phyloP scores from a whole-genome alignment of 257 asterid species.

The Solanum chilense region DNA sequence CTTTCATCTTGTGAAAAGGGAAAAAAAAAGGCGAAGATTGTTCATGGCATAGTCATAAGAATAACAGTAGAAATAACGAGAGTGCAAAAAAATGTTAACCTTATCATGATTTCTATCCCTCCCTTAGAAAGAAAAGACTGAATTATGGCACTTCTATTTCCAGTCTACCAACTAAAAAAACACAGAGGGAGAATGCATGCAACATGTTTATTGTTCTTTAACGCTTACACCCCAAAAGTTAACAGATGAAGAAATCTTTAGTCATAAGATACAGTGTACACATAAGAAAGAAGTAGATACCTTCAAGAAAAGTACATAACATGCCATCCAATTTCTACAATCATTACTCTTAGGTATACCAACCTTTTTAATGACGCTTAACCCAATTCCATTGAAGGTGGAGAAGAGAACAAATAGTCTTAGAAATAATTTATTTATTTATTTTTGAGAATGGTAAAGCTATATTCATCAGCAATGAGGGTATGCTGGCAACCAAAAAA shows the following conservation, averaged over 20 bases:
- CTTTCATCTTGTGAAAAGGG: background rate
- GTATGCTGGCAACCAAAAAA: background rate
- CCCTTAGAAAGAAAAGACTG: background rate
- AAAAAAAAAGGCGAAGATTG: background rate
- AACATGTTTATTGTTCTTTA: background rate
- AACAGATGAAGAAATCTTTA: background rate
- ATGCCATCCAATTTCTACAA: background rate
- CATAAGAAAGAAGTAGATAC: background rate
- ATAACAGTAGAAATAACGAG: background rate
- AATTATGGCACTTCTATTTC: background rate
- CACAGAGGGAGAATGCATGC: background rate
- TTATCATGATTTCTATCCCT: background rate
- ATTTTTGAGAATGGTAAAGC: background rate
- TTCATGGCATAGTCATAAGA: background rate
- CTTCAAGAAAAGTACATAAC: background rate
- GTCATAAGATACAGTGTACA: background rate
- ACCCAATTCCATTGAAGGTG: background rate
- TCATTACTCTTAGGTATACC: background rate
- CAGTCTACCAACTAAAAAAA: background rate
- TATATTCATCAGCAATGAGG: background rate
- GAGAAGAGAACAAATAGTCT: background rate
- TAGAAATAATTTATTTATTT: no score
- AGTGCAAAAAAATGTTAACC: background rate
- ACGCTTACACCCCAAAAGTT: background rate
- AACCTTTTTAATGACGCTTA: background rate